phyloP scores from a whole-genome alignment of 768 basidiomycete genomes.

The Rhodotorula graminis region DNA sequence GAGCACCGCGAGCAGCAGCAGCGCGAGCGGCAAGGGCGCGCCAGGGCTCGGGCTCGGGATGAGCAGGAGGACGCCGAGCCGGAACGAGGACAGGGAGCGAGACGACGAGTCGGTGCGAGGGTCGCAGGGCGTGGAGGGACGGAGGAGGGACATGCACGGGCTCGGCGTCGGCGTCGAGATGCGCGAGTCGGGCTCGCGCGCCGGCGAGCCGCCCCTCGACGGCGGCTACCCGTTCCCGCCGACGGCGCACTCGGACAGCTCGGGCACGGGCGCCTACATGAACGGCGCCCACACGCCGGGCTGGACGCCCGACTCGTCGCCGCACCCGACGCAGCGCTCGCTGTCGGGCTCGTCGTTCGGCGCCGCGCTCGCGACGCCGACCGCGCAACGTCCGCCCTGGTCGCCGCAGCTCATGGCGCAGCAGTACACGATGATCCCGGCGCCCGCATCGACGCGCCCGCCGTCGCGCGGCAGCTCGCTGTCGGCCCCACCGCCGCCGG shows the following conservation, averaged over 20 bases:
- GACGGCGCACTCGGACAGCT: too few species aligned
- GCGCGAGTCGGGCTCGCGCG: background rate
- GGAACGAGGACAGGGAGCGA: background rate
- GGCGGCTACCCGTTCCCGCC: background rate
- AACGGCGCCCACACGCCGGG: background rate
- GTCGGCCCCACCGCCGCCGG: conserved; percentile 10
- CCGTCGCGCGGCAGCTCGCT: conserved; percentile 24
- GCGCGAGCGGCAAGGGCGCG: background rate
- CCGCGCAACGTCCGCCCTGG: background rate
- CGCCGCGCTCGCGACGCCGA: background rate
- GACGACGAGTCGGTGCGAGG: background rate
- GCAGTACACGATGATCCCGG: background rate
- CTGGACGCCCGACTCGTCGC: background rate
- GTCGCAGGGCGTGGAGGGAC: background rate
- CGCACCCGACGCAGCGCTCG: background rate
- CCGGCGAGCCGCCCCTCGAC: background rate
- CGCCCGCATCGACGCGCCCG: conserved; percentile 1
- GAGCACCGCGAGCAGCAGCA: background rate
- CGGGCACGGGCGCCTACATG: too few species aligned
- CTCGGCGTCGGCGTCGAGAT: background rate
- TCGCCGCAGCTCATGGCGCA: background rate
- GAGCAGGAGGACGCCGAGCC: background rate
- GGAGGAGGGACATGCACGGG: background rate
- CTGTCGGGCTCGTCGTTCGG: background rate
- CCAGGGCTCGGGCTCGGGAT: background rate